Evolutionary conservation across 495 filamentous ascomycete species (phyloP).

Genomic region (Staphylotrichum tortipilum): DNA sequence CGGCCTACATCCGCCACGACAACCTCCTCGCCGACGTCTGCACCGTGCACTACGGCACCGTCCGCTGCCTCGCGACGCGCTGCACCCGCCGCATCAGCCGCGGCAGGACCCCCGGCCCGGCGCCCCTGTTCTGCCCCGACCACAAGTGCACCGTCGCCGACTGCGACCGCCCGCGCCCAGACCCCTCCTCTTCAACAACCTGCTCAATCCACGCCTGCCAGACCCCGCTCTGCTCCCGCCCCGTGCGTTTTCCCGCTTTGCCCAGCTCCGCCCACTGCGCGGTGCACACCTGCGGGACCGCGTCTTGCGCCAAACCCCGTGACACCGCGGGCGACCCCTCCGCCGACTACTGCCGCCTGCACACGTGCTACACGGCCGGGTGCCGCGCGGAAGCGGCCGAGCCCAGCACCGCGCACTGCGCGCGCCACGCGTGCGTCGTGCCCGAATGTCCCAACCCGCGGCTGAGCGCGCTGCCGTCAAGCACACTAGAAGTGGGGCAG

Average conservation of each 20-base stretch:
- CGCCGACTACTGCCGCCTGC: constrained; percentile 5
- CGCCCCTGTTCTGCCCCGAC: constrained; percentile 3
- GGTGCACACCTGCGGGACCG: background rate
- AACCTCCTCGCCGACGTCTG: constrained; percentile 8
- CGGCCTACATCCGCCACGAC: constrained; percentile 7
- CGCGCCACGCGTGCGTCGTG: constrained; percentile 7
- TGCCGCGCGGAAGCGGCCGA: background rate
- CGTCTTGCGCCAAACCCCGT: background rate
- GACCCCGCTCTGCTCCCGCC: background rate
- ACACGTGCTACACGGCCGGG: background rate
- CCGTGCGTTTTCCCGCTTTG: background rate
- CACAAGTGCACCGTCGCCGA: constrained; percentile 7
- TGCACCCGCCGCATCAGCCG: no score
- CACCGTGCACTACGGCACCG: constrained; percentile 11
- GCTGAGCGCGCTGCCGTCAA: background rate
- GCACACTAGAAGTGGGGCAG: background rate
- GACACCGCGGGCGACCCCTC: constrained; percentile 1
- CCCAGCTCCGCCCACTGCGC: background rate
- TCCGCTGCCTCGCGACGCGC: background rate
- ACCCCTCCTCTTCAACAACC: background rate
- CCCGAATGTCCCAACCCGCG: constrained; percentile 2
- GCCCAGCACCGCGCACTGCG: constrained; percentile 6
- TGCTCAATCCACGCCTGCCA: background rate
- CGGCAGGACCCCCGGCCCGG: background rate
- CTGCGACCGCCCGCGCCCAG: background rate